These are phyloP conservation scores for Botrytis cinerea DNA, from an alignment of 2,329 filamentous ascomycete species.

Conservation along the genomic window DNA sequence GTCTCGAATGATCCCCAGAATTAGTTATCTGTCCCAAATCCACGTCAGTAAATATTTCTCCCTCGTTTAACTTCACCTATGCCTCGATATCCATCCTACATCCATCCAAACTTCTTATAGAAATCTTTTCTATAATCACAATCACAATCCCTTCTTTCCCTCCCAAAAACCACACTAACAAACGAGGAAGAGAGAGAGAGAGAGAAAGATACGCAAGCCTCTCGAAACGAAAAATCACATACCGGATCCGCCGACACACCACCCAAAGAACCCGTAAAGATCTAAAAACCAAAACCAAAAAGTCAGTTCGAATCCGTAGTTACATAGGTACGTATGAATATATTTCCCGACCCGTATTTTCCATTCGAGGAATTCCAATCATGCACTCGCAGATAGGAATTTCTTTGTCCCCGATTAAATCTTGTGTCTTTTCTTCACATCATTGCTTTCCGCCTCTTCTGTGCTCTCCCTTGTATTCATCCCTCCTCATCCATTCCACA, in stretches of 20 bases:
- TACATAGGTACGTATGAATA: background rate
- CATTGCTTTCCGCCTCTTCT: too few species aligned
- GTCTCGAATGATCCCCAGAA: conserved; percentile 11
- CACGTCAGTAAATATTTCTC: background rate
- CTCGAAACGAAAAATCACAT: background rate
- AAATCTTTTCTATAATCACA: background rate
- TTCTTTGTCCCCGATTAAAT: background rate
- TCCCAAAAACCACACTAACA: background rate
- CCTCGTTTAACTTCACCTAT: background rate
- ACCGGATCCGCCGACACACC: conserved; percentile 19
- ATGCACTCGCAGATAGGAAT: background rate
- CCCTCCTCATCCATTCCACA: background rate
- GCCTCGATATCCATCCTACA: background rate
- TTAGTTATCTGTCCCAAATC: conserved; percentile 14
- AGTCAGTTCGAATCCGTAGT: background rate
- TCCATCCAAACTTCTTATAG: background rate
- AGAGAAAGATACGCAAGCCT: background rate
- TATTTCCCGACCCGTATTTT: background rate
- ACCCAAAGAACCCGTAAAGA: conserved; percentile 19
- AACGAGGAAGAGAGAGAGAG: too few species aligned
- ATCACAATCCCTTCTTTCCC: background rate
- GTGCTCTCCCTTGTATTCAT: background rate
- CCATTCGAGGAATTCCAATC: fast-evolving
- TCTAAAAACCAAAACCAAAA: background rate
- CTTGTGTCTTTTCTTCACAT: background rate